Evolutionary conservation across 1,284 basidiomycete genomes (phyloP), one percentile per base, ranked within the genome.

Genomic region (Leccinum pachyderme): DNA sequence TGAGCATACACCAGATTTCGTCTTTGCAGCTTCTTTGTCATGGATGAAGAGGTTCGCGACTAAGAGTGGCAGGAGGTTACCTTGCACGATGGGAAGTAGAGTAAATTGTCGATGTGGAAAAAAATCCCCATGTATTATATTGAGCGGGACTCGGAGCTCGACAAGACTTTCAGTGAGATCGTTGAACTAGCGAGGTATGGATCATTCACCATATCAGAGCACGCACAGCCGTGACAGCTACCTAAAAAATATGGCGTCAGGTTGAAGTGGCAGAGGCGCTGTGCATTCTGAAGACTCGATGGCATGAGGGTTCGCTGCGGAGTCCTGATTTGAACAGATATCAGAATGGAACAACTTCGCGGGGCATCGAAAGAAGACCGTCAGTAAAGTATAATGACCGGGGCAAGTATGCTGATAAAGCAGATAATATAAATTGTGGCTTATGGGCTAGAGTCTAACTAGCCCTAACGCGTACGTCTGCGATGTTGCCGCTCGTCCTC

Each of bases 1-100:
- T 72, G 61, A 67, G 67, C 1, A 61, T 25, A 59, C 59, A 12
- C 70, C 59, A n/a, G 69, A 72, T 37, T 61, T 70, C 15, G 18
- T 69, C 29, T 7, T 61, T 31, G 67, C 52, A 4, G 35, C 22
- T 12, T 47, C 28, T 31, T 29, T 54, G 1, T 33, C 53, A 18
- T 71, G 61, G 59, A 56, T 55, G 47, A 60, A 55, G 31, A 56
- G 48, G 48, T 46, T 37, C 53, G 12, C 9, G 57, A 59, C 0
- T 61, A 67, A 2, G 70, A 71, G 51, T 67, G 69, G 65, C 47
- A 49, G 41, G 60, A 41, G 8, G 24, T 71, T 9, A 52, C 61
- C 13, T 55, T 61, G 57, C 60, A 72, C 9, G 59, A 56, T 27
- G 63, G 64, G 12, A 60, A 44, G 49, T 72, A 65, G 68, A 54